Percentiles rank a stretch among this genome's conserved stretches.
These are phyloP conservation scores for Fusarium sp. DNA, from an alignment of 2,329 filamentous ascomycete genomes.

Conservation along the genomic window DNA sequence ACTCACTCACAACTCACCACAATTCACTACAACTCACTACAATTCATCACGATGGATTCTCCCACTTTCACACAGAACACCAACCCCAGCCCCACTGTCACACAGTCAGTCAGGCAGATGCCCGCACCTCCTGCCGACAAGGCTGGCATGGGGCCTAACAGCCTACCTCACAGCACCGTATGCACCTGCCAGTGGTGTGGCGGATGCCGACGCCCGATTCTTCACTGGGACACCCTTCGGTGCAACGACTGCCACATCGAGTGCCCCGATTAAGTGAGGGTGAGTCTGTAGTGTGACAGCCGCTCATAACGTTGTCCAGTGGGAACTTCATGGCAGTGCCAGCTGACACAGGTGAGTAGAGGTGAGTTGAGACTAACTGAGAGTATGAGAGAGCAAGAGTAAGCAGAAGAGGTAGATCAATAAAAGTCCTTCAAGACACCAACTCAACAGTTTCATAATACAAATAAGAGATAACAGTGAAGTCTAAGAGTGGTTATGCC, in stretches of 20 bases:
- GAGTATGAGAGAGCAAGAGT: not conserved
- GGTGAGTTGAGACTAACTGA: not conserved
- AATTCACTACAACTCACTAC: not conserved
- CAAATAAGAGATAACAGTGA: not conserved
- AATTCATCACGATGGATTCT: not conserved
- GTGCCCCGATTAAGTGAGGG: not conserved
- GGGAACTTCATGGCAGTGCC: not conserved
- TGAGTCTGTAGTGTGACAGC: not conserved
- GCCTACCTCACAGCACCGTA: not conserved
- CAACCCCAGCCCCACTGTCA: no score
- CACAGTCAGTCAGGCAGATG: not conserved
- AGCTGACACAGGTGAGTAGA: not conserved
- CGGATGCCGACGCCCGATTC: not conserved
- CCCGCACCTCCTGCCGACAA: not conserved
- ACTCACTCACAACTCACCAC: not conserved
- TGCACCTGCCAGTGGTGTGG: not conserved
- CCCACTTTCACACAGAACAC: not conserved
- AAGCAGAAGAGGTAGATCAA: not conserved
- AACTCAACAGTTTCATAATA: not conserved
- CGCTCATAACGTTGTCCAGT: not conserved
- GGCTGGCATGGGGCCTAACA: not conserved
- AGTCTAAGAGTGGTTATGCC: not conserved
- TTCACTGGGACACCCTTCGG: not conserved
- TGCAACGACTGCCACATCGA: not conserved
- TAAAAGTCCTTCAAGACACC: not conserved